These are phyloP conservation scores for Arabidopsis suecica DNA, from an alignment of 345 rosid species.

Conservation along the genomic window DNA sequence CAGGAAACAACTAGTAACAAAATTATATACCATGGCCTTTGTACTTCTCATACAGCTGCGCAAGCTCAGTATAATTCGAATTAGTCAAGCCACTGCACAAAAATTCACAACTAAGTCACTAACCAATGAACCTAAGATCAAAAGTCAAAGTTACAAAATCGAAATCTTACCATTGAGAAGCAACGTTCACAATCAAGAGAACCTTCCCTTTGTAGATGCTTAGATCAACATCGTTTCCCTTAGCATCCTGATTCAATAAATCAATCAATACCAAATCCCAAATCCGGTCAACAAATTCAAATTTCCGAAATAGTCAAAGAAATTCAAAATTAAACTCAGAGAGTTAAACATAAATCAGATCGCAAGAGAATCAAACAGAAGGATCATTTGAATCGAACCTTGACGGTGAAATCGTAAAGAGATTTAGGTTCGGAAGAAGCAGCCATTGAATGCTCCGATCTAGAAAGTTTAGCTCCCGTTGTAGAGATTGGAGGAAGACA, in stretches of 20 bases:
- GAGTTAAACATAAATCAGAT: neutral
- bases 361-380: neutral
- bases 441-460: constrained; percentile 68
- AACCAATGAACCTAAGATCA: neutral
- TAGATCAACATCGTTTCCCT: constrained; percentile 76
- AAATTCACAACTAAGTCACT: constrained; percentile 9
- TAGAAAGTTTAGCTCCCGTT: constrained; percentile 36
- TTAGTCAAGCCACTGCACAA: constrained; percentile 84
- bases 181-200: constrained; percentile 89
- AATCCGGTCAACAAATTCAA: neutral
- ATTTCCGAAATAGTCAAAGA: neutral
- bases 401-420: constrained; percentile 80
- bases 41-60: constrained; percentile 76
- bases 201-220: constrained; percentile 77
- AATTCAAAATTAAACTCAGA: neutral
- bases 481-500: constrained; percentile 31
- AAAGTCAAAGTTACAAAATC: neutral
- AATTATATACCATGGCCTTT: constrained; percentile 69
- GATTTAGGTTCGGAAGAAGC: constrained; percentile 58
- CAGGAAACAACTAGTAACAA: neutral
- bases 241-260: constrained; percentile 65
- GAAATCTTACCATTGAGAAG: constrained; percentile 74
- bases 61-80: constrained; percentile 90
- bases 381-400: constrained; percentile 48
- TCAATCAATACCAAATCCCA: neutral